Base-by-base conservation (phyloP, 805 yeast species). In the Pichia gijzeniarum region DNA sequence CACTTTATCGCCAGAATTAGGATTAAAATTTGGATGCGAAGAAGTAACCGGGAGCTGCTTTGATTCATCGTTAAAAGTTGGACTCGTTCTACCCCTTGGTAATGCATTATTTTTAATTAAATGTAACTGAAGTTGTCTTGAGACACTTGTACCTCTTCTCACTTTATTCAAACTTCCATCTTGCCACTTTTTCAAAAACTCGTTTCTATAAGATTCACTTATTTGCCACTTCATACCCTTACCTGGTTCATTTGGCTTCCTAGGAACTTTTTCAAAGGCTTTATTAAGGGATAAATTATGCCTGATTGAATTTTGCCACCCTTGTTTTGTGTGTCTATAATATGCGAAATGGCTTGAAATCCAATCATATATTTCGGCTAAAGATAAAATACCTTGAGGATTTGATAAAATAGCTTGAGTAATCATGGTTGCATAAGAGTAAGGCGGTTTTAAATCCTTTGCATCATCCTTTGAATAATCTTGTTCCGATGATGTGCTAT, bases 221-320 rank as follows among this genome's bases (percentile, higher is more conserved):
- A 93, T 90, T 67, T 89, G 95, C 99, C 99, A 93, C 67, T 93
- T 93, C 95, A 93, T 91, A 52, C 99, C 98, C 64, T 93, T 93
- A 16, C 99, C 99, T 0, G 98, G 97, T 67, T 93, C 98, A 63
- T 88, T 84, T 27, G 95, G 90, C 60, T 85, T 78, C 58, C 99
- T 76, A 35, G 98, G 96, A 19, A 91, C 97, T 67, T 93, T 93
- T 59, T 91, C 98, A 68, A 93, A 93, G 14, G 99, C 98, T 69
- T 91, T 93, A 66, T 93, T 93, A 48, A 93, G 71, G 2, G 97
- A 89, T 45, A 93, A 69, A 62, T 93, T 93, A 65, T 93, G 99
- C 55, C 99, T 80, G 54, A 93, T 91, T 6, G 96, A 89, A 67
- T 93, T 93, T 68, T 93, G 99, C 99, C 99, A 93, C 32, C 99